These are phyloP conservation scores for Claviceps pazoutovae DNA, from an alignment of 2,329 filamentous ascomycete genomes.

Conservation along the genomic window DNA sequence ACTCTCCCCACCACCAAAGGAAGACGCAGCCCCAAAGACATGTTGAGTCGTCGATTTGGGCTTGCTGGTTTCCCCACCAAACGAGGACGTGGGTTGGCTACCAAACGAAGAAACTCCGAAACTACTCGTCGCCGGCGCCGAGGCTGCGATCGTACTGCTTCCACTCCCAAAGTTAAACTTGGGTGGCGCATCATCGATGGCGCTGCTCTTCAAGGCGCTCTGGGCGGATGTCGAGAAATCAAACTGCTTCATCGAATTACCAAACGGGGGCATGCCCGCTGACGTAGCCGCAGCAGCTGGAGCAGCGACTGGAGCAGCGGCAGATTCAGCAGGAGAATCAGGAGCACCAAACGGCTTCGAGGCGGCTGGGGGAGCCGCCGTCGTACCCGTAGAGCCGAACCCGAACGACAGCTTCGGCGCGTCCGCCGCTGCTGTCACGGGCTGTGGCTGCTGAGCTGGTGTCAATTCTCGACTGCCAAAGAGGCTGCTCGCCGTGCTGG, in stretches of 20 bases:
- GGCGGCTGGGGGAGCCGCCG: constrained; percentile 14
- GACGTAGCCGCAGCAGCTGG: constrained; percentile 8
- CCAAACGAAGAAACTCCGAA: too few relatives aligned
- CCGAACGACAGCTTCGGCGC: constrained; percentile 18
- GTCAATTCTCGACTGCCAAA: constrained; percentile 6
- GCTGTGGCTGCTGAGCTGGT: constrained; percentile 10
- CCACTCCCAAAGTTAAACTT: too few relatives aligned
- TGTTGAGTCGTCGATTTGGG: too few relatives aligned
- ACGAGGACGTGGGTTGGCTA: too few relatives aligned
- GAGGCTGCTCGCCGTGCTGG: constrained; percentile 5
- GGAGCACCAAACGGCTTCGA: constrained; percentile 25
- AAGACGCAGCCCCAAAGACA: too few relatives aligned
- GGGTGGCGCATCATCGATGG: too few relatives aligned
- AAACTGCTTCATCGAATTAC: constrained; percentile 31
- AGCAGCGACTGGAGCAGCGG: neutral
- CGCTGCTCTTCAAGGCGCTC: too few relatives aligned
- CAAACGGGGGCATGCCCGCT: constrained; percentile 21
- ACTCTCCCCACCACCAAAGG: too few relatives aligned
- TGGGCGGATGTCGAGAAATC: constrained; percentile 13
- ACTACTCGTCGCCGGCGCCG: too few relatives aligned
- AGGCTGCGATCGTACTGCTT: too few relatives aligned
- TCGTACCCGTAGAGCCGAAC: constrained; percentile 19
- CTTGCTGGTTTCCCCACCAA: too few relatives aligned
- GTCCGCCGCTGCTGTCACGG: constrained; percentile 4
- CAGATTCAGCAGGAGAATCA: constrained; percentile 16